Percentiles rank a stretch among this genome's conserved stretches.
These are phyloP conservation scores for Hypoxylon sp. DNA, from an alignment of 2,329 filamentous ascomycete species.

Conservation along the genomic window DNA sequence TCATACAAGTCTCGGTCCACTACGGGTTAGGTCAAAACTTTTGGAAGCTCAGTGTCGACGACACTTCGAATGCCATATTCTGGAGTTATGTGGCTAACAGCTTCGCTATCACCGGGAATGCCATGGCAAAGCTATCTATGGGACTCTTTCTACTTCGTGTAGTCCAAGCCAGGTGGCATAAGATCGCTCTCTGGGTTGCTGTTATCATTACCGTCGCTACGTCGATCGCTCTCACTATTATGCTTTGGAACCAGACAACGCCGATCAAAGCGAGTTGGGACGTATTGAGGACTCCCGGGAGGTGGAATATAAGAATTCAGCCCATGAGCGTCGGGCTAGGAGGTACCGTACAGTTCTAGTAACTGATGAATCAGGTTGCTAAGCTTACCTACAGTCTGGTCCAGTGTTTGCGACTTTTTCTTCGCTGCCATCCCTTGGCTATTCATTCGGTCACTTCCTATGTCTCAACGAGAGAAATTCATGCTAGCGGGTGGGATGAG, in stretches of 20 bases:
- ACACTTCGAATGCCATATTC: conserved; percentile 57
- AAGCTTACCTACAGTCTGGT: conserved; percentile 53
- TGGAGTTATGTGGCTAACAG: conserved; percentile 59
- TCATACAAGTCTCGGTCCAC: conserved; percentile 56
- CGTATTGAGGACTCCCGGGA: conserved; percentile 55
- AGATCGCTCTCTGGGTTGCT: conserved; percentile 55
- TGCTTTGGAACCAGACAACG: conserved; percentile 59
- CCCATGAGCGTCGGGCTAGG: conserved; percentile 58
- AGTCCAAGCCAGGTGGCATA: conserved; percentile 56
- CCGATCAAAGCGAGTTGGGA: conserved; percentile 58
- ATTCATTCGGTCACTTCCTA: conserved; percentile 49
- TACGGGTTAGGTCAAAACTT: conserved; percentile 56
- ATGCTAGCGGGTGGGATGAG: conserved; percentile 52
- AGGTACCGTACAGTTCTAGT: conserved; percentile 42
- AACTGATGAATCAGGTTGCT: conserved; percentile 33
- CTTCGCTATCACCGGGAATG: conserved; percentile 57
- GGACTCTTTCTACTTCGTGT: conserved; percentile 59
- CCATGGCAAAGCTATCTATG: conserved; percentile 59
- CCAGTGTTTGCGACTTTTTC: conserved; percentile 54
- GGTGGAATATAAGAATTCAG: conserved; percentile 57
- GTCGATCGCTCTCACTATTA: conserved; percentile 53
- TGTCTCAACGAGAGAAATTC: conserved; percentile 52
- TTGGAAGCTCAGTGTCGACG: conserved; percentile 52
- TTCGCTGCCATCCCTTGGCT: conserved; percentile 52
- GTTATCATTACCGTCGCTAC: conserved; percentile 54